Conservation (phyloP, 495 filamentous ascomycete genomes). For the Hypomontagnella submonticulosa region DNA sequence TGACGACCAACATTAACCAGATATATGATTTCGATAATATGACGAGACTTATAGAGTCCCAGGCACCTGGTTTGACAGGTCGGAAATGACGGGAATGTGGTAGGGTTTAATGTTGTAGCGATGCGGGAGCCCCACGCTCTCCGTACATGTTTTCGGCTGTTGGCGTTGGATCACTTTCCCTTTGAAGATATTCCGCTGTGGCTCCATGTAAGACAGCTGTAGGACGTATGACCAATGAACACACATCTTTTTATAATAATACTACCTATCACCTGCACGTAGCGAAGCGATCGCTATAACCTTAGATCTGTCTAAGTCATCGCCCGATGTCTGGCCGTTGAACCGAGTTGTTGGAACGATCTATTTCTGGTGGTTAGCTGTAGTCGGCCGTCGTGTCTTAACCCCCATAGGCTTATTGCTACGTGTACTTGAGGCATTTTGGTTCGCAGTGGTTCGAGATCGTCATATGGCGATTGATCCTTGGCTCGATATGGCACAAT, state of each 20-base stretch:
- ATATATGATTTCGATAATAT: background rate
- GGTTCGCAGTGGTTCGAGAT: slow-evolving; percentile 12
- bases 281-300: background rate
- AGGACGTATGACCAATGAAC: slow-evolving; percentile 8
- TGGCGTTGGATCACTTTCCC: slow-evolving; percentile 2
- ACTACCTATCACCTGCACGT: background rate
- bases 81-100: background rate
- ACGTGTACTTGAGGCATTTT: slow-evolving; percentile 7
- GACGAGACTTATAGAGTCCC: slow-evolving; percentile 3
- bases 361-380: slow-evolving; percentile 4
- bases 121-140: background rate
- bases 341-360: slow-evolving; percentile 16
- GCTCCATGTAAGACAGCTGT: background rate
- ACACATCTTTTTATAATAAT: background rate
- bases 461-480: slow-evolving; percentile 6
- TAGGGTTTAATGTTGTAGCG: slow-evolving; percentile 13
- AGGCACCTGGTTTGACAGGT: slow-evolving; percentile 1
- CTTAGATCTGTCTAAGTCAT: slow-evolving; percentile 14
- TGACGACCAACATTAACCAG: no score
- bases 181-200: slow-evolving; percentile 3
- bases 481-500: background rate
- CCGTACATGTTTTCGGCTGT: slow-evolving; percentile 5
- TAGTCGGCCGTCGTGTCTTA: background rate
- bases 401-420: background rate
- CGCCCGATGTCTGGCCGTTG: background rate